Conservation (phyloP, 345 rosid genomes). For the Hibiscus syriacus region DNA sequence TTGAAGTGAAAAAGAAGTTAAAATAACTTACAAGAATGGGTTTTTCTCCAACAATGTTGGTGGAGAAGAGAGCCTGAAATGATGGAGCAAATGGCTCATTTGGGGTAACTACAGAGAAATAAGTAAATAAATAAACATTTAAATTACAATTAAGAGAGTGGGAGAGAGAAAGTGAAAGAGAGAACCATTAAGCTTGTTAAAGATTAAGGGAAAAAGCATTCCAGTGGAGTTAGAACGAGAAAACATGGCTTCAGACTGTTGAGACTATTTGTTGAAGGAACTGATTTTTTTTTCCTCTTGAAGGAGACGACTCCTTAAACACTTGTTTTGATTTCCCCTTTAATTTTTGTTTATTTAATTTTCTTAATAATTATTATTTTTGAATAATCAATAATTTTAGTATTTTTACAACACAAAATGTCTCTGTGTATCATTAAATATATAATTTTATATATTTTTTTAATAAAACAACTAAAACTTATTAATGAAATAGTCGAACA, state of each 20-base stretch:
- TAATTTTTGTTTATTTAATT: too few species aligned
- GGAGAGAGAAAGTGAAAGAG: background rate
- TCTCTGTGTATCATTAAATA: too few species aligned
- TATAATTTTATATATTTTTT: too few species aligned
- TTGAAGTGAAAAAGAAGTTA: background rate
- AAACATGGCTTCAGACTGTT: slow-evolving; percentile 16
- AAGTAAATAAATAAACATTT: background rate
- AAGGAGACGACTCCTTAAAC: background rate
- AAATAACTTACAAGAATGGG: slow-evolving; percentile 62
- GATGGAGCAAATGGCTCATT: slow-evolving; percentile 20
- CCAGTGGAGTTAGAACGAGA: slow-evolving; percentile 9
- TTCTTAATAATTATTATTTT: too few species aligned
- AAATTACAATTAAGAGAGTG: background rate
- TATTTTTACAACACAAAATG: too few species aligned
- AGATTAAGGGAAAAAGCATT: slow-evolving; percentile 16
- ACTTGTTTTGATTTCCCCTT: background rate
- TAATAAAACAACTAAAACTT: too few species aligned
- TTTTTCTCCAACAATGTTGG: slow-evolving; percentile 9
- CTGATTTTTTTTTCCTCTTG: background rate
- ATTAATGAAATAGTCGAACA: too few species aligned
- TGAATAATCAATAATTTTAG: too few species aligned
- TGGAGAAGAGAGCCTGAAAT: slow-evolving; percentile 12
- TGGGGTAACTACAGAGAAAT: slow-evolving; percentile 20
- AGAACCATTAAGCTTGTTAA: slow-evolving; percentile 20
- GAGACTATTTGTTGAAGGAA: background rate